These are phyloP conservation scores for Cercospora beticola DNA, from an alignment of 2,329 filamentous ascomycete genomes.

Conservation along the genomic window DNA sequence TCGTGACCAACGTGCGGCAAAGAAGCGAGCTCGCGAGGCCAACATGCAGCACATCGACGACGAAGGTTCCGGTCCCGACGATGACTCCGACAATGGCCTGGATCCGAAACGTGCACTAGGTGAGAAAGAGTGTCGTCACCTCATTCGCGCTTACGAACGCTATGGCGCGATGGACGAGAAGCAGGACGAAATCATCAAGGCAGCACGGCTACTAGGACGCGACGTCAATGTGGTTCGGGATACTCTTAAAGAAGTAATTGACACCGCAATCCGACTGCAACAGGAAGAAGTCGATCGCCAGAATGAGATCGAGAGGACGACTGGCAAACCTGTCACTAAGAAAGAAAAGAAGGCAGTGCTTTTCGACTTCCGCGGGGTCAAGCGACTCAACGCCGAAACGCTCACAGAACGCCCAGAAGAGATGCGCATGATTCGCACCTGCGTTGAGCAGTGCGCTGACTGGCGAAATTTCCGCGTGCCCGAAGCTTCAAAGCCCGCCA, in stretches of 20 bases:
- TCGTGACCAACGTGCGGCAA: conserved; percentile 64
- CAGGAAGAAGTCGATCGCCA: conserved; percentile 69
- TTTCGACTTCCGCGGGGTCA: conserved; percentile 90
- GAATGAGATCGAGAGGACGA: conserved; percentile 64
- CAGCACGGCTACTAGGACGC: conserved; percentile 79
- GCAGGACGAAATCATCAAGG: conserved; percentile 79
- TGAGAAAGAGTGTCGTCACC: conserved; percentile 89
- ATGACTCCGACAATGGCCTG: conserved; percentile 52
- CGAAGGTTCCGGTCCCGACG: conserved; percentile 49
- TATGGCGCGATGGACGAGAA: conserved; percentile 90
- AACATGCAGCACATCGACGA: conserved; percentile 59
- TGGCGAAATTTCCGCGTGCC: conserved; percentile 79
- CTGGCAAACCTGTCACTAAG: conserved; percentile 82
- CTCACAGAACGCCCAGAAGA: conserved; percentile 88
- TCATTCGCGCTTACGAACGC: conserved; percentile 85
- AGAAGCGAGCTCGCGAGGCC: conserved; percentile 68
- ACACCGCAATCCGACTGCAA: conserved; percentile 67
- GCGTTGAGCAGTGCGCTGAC: conserved; percentile 64
- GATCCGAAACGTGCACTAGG: conserved; percentile 88
- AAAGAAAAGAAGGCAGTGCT: conserved; percentile 97
- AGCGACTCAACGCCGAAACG: conserved; percentile 93
- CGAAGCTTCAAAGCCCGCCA: conserved; percentile 87
- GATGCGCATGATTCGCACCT: conserved; percentile 77
- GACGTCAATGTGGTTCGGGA: conserved; percentile 76
- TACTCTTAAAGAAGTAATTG: conserved; percentile 75